Evolutionary conservation across 805 yeast genomes (phyloP).

Genomic region (Yamadazyma tumulicola): DNA sequence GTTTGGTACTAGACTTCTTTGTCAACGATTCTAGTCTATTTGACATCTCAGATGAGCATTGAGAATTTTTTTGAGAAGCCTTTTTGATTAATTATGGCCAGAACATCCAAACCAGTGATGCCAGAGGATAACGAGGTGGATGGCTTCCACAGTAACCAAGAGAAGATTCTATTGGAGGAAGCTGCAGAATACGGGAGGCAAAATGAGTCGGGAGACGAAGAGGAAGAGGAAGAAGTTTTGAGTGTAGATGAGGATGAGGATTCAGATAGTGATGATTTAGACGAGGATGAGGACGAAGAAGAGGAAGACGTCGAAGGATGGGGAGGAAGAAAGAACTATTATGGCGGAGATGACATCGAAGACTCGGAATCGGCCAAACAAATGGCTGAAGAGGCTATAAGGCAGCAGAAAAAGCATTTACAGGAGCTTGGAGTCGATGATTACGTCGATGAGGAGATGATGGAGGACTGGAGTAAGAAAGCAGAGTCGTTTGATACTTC

Average conservation of each 20-base stretch:
- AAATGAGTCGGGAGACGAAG: conserved; percentile 11
- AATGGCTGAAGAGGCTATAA: conserved; percentile 83
- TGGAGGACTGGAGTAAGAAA: conserved; percentile 72
- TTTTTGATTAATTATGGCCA: conserved; percentile 3
- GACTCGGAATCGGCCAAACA: conserved; percentile 76
- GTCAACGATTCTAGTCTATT: conserved; percentile 41
- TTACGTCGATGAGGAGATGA: conserved; percentile 64
- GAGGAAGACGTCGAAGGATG: conserved; percentile 33
- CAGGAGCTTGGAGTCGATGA: conserved; percentile 68
- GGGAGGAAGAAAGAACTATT: conserved; percentile 48
- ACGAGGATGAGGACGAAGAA: conserved; percentile 23
- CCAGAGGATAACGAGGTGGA: conserved; percentile 65
- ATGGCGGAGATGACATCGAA: conserved; percentile 62
- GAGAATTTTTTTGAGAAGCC: not conserved
- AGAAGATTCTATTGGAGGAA: conserved; percentile 51
- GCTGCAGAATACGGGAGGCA: conserved; percentile 45
- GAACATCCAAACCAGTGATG: conserved; percentile 12
- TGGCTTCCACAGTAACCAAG: conserved; percentile 58
- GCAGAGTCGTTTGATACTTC: conserved; percentile 44
- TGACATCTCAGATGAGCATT: conserved; percentile 24
- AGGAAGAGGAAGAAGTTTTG: conserved; percentile 49
- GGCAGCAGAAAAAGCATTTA: conserved; percentile 72
- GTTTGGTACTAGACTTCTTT: conserved; percentile 36
- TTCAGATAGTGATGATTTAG: conserved; percentile 30
- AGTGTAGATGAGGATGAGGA: conserved; percentile 27